These are phyloP conservation scores for Fusarium bactridioides DNA, from an alignment of 2,329 filamentous ascomycete species.

Conservation along the genomic window DNA sequence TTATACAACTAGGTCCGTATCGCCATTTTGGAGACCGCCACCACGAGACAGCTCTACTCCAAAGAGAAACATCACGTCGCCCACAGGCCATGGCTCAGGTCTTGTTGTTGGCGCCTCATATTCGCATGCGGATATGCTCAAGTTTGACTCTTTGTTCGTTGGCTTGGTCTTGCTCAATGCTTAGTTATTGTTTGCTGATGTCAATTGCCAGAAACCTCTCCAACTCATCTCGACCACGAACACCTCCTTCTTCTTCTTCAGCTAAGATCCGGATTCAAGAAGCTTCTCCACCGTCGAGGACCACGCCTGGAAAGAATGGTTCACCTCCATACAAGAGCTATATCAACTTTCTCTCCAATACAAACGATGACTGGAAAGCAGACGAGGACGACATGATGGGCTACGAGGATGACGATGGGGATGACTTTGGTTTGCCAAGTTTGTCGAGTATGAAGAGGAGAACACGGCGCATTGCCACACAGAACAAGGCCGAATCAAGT, in stretches of 20 bases:
- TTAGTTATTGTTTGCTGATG: slow-evolving; percentile 5
- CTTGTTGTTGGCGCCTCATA: slow-evolving; percentile 94
- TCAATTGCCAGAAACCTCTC: slow-evolving; percentile 62
- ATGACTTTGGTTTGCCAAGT: slow-evolving; percentile 94
- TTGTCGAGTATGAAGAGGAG: slow-evolving; percentile 90
- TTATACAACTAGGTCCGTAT: slow-evolving; percentile 69
- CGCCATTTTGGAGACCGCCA: slow-evolving; percentile 85
- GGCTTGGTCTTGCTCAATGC: neutral
- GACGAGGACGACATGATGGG: slow-evolving; percentile 80
- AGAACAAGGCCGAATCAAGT: slow-evolving; percentile 43
- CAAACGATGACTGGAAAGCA: slow-evolving; percentile 82
- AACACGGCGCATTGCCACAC: slow-evolving; percentile 60
- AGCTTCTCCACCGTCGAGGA: slow-evolving; percentile 63
- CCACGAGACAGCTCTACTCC: slow-evolving; percentile 58
- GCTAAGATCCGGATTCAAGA: slow-evolving; percentile 60
- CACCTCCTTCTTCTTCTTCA: slow-evolving; percentile 73
- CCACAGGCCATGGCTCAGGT: slow-evolving; percentile 63
- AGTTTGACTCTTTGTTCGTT: slow-evolving; percentile 80
- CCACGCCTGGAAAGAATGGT: slow-evolving; percentile 62
- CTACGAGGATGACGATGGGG: slow-evolving; percentile 87
- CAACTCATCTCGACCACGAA: slow-evolving; percentile 72
- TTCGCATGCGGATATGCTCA: slow-evolving; percentile 94
- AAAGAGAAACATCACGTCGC: slow-evolving; percentile 56
- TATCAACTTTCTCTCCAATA: slow-evolving; percentile 80
- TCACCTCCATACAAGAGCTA: slow-evolving; percentile 75